A percentile compares a stretch with the other conserved stretches of the same genome.
phyloP scores from a whole-genome alignment of 2,329 filamentous ascomycete species.

The Alternaria solani region DNA sequence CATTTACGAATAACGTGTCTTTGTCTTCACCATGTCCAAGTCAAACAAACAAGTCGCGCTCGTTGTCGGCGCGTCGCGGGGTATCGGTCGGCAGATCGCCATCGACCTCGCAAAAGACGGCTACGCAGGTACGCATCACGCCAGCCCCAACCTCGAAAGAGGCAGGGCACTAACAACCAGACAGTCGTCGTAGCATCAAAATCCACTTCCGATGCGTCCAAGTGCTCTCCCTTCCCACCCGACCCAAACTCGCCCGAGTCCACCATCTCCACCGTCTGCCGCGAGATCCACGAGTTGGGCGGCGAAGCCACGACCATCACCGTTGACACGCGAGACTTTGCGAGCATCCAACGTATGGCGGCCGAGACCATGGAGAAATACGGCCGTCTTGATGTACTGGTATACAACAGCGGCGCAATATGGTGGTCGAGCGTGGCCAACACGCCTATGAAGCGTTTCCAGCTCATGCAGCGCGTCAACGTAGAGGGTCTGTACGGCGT shows the following conservation, averaged over 20 bases:
- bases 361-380: conserved; percentile 65
- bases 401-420: conserved; percentile 87
- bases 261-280: conserved; percentile 81
- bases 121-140: conserved; percentile 67
- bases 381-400: conserved; percentile 72
- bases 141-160: not conserved
- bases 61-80: conserved; percentile 77
- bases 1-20: not conserved
- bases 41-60: conserved; percentile 66
- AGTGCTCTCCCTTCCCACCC: conserved; percentile 70
- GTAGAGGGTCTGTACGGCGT: conserved; percentile 76
- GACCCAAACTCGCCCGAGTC: conserved; percentile 77
- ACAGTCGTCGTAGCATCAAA: conserved; percentile 81
- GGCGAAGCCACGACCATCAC: conserved; percentile 70
- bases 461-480: conserved; percentile 61
- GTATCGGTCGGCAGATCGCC: conserved; percentile 82
- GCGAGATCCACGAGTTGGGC: conserved; percentile 73
- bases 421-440: conserved; percentile 81
- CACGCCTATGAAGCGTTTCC: conserved; percentile 78
- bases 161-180: conserved; percentile 8
- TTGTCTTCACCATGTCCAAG: conserved; percentile 13
- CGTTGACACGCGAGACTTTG: conserved; percentile 73
- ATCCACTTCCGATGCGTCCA: conserved; percentile 69
- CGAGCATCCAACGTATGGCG: conserved; percentile 68
- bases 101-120: conserved; percentile 76